phyloP scores from a whole-genome alignment of 306 rosid species.

The Castanopsis chinensis region DNA sequence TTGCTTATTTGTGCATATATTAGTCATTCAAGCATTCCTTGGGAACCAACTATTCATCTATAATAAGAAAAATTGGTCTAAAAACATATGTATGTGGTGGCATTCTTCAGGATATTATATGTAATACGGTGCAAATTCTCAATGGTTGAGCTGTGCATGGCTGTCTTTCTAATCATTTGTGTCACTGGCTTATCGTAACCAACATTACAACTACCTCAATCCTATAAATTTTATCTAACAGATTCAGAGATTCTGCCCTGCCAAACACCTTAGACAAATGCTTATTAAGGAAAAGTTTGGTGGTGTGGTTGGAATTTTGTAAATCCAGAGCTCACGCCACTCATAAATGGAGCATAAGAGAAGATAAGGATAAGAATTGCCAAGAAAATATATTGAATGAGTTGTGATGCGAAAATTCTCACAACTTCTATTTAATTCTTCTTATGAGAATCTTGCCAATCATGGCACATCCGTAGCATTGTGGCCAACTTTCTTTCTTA shows the following conservation, averaged over 20 bases:
- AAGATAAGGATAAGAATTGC: background rate
- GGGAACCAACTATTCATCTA: background rate
- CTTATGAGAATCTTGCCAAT: background rate
- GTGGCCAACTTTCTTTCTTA: background rate
- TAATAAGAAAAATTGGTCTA: too few relatives aligned
- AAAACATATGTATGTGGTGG: too few relatives aligned
- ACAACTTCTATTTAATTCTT: background rate
- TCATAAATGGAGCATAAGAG: background rate
- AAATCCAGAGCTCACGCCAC: background rate
- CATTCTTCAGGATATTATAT: too few relatives aligned
- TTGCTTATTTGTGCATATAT: background rate
- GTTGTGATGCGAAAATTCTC: background rate
- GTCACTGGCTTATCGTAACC: background rate
- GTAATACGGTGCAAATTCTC: conserved; percentile 18
- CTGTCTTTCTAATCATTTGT: conserved; percentile 3
- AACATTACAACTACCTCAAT: too few relatives aligned
- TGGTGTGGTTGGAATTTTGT: background rate
- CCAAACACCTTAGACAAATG: background rate
- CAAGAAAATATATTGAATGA: background rate
- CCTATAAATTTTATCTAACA: too few relatives aligned
- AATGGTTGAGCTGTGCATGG: conserved; percentile 29
- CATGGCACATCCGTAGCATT: background rate
- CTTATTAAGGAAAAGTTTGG: background rate
- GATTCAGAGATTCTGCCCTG: too few relatives aligned
- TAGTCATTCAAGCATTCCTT: background rate